Percentiles rank a stretch among this genome's conserved stretches.
Evolutionary conservation across 202 grass and related monocot species (phyloP).

Genomic region (Panicum virgatum): DNA sequence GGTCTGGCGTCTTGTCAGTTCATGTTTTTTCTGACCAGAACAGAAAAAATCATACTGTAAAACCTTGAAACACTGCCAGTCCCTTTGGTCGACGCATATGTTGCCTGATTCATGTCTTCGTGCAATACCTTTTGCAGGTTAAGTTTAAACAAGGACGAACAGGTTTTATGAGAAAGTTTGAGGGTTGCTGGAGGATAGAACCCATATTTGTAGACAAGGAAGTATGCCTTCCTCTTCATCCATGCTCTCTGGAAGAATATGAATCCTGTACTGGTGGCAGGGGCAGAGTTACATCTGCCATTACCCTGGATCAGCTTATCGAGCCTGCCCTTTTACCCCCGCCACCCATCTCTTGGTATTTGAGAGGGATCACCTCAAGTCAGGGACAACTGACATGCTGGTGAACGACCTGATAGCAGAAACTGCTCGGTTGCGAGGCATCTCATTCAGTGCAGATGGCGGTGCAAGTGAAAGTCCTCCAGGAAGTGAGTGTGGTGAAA

Average conservation of each 20-base stretch:
- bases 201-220: constrained; percentile 74
- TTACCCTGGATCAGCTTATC: constrained; percentile 80
- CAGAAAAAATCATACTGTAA: constrained; percentile 80
- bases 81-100: not conserved
- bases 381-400: constrained; percentile 83
- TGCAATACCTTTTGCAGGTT: constrained; percentile 48
- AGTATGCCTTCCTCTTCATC: constrained; percentile 38
- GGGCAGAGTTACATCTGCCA: constrained; percentile 74
- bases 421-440: constrained; percentile 60
- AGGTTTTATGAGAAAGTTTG: constrained; percentile 88
- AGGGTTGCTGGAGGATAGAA: constrained; percentile 90
- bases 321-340: constrained; percentile 70
- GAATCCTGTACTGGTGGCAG: constrained; percentile 53
- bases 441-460: not conserved
- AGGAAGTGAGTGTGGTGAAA: constrained; percentile 23
- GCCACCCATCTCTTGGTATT: constrained; percentile 83
- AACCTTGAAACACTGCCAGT: constrained; percentile 4
- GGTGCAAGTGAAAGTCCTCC: not conserved
- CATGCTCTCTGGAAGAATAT: constrained; percentile 57
- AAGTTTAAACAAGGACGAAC: constrained; percentile 78
- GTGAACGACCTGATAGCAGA: constrained; percentile 73
- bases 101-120: constrained; percentile 13
- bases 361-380: constrained; percentile 85
- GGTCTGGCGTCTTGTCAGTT: constrained; percentile 83
- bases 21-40: constrained; percentile 94